These are phyloP conservation scores for Phascolomyces articulosus DNA, from an alignment of 371 early-diverging fungal genomes.

Conservation along the genomic window DNA sequence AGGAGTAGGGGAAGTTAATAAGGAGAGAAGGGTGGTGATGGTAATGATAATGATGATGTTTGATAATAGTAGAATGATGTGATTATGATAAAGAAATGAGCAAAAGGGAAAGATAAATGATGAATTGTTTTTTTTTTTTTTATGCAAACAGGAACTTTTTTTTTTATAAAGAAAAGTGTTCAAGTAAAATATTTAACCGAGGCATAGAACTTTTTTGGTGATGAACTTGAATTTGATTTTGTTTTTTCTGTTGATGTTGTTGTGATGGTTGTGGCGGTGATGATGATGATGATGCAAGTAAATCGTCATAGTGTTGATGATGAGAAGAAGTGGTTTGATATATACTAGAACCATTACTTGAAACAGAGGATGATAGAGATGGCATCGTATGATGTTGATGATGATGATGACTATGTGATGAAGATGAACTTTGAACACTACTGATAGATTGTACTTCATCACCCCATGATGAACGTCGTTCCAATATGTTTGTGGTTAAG, in stretches of 20 bases:
- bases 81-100: too few relatives aligned
- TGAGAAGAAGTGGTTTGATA: too few relatives aligned
- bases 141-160: neutral
- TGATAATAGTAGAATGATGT: too few relatives aligned
- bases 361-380: neutral
- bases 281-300: neutral
- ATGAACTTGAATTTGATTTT: neutral
- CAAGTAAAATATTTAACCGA: neutral
- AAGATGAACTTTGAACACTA: neutral
- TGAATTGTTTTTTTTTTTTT: too few relatives aligned
- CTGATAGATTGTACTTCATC: neutral
- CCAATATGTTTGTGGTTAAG: neutral
- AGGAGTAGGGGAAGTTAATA: too few relatives aligned
- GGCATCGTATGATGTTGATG: neutral
- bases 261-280: too few relatives aligned
- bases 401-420: neutral
- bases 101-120: too few relatives aligned
- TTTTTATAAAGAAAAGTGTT: neutral
- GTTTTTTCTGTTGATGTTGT: neutral
- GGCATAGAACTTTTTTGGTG: neutral
- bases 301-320: slow-evolving; percentile 1
- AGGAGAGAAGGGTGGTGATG: too few relatives aligned
- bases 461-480: neutral
- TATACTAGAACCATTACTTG: neutral
- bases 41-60: too few relatives aligned